These are phyloP conservation scores for Aspergillus terreus DNA, from an alignment of 2,329 filamentous ascomycete species.

Conservation along the genomic window DNA sequence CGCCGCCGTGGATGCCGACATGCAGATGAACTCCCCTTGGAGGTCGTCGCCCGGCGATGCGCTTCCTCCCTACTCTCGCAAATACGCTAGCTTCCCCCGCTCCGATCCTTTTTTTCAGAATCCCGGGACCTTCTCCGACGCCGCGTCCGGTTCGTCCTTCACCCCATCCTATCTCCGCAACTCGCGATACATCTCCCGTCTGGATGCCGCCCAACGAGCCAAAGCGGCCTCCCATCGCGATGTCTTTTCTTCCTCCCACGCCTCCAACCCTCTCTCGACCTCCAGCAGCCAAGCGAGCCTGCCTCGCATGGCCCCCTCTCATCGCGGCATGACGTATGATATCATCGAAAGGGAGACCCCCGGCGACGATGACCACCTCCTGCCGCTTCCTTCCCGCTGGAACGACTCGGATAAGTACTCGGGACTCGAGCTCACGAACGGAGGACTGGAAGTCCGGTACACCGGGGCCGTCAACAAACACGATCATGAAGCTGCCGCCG, in stretches of 20 bases:
- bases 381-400: constrained; percentile 77
- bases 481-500: constrained; percentile 73
- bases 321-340: constrained; percentile 78
- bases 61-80: constrained; percentile 47
- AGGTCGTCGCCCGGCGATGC: constrained; percentile 40
- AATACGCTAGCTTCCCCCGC: constrained; percentile 38
- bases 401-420: constrained; percentile 71
- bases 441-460: constrained; percentile 69
- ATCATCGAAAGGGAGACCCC: constrained; percentile 70
- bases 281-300: constrained; percentile 57
- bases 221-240: constrained; percentile 53
- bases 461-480: constrained; percentile 54
- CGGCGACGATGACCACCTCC: constrained; percentile 58
- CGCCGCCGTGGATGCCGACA: constrained; percentile 48
- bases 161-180: constrained; percentile 77
- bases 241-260: constrained; percentile 46
- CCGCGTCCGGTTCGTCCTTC: constrained; percentile 47
- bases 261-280: constrained; percentile 44
- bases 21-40: constrained; percentile 46
- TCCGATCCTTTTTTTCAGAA: constrained; percentile 24
- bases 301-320: constrained; percentile 57
- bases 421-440: constrained; percentile 68
- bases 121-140: constrained; percentile 25
- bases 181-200: constrained; percentile 72
- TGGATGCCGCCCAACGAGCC: constrained; percentile 66